Evolutionary conservation across 2,329 filamentous ascomycete species (phyloP).

Genomic region (Colletotrichum godetiae): DNA sequence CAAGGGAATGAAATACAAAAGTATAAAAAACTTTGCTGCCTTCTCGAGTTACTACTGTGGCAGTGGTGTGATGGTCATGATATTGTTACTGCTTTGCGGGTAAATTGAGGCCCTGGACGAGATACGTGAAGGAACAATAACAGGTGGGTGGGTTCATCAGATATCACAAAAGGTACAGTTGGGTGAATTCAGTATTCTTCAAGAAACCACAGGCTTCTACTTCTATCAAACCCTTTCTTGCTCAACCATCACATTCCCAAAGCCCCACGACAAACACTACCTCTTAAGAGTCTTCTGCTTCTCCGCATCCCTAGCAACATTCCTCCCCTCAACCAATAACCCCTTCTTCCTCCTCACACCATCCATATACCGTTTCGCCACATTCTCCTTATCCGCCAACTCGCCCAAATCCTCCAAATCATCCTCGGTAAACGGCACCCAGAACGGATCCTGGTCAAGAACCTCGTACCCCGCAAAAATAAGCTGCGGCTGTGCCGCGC

Average conservation of each 20-base stretch:
- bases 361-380: slow-evolving; percentile 97
- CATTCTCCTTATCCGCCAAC: slow-evolving; percentile 92
- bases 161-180: too few relatives aligned
- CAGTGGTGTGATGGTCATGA: not conserved
- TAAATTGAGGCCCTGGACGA: not conserved
- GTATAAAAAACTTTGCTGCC: not conserved
- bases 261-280: slow-evolving; percentile 44
- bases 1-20: slow-evolving; percentile 9
- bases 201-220: not conserved
- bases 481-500: slow-evolving; percentile 90
- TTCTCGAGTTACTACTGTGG: not conserved
- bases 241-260: too few relatives aligned
- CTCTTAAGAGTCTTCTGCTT: slow-evolving; percentile 83
- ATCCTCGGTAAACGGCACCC: slow-evolving; percentile 96
- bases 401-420: slow-evolving; percentile 96
- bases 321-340: slow-evolving; percentile 81
- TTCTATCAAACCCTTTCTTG: not conserved
- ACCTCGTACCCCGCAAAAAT: slow-evolving; percentile 94
- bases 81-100: not conserved
- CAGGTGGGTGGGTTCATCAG: too few relatives aligned
- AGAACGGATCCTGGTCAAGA: slow-evolving; percentile 95
- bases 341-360: slow-evolving; percentile 88
- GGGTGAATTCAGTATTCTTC: too few relatives aligned
- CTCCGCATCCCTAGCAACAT: slow-evolving; percentile 87
- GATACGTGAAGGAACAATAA: too few relatives aligned